These are phyloP conservation scores for Leptomonas seymouri DNA, from an alignment of 208 protist species.

Conservation along the genomic window DNA sequence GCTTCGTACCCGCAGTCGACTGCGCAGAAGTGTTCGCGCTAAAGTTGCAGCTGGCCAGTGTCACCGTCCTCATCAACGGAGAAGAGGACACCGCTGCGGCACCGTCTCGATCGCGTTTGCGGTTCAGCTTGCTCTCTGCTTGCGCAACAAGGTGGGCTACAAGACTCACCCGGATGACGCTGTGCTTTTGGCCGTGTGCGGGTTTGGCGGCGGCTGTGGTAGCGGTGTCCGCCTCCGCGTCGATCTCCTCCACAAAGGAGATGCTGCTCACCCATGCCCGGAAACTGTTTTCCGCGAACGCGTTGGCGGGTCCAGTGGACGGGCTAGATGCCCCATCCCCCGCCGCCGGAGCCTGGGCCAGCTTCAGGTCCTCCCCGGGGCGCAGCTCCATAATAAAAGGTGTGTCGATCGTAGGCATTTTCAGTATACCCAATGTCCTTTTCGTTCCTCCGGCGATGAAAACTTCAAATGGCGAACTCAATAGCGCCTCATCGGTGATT, in stretches of 20 bases:
- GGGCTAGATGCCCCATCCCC: slow-evolving; percentile 1
- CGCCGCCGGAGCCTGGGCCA: slow-evolving; percentile 14
- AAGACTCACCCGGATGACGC: slow-evolving; percentile 41
- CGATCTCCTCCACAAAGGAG: slow-evolving; percentile 38
- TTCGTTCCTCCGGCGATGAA: not conserved
- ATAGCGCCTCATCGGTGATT: no score
- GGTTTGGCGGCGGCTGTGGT: slow-evolving; percentile 6
- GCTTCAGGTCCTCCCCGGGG: slow-evolving; percentile 42
- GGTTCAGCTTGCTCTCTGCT: not conserved
- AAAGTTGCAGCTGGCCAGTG: slow-evolving; percentile 50
- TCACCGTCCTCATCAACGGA: slow-evolving; percentile 21
- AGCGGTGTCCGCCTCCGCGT: not conserved
- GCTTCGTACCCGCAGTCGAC: not conserved
- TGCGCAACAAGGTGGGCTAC: slow-evolving; percentile 27
- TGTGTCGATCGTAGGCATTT: slow-evolving; percentile 46
- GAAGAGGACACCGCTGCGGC: not conserved
- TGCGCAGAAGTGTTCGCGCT: not conserved
- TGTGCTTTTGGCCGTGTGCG: slow-evolving; percentile 17
- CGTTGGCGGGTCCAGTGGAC: slow-evolving; percentile 7
- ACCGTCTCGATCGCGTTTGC: slow-evolving; percentile 15
- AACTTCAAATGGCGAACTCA: no score
- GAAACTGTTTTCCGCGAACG: slow-evolving; percentile 36
- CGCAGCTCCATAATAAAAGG: slow-evolving; percentile 56
- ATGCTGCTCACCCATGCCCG: slow-evolving; percentile 40
- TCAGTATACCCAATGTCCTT: not conserved